Evolutionary conservation across 176 grass and related monocot species (phyloP).

Genomic region (Carex cristatella): DNA sequence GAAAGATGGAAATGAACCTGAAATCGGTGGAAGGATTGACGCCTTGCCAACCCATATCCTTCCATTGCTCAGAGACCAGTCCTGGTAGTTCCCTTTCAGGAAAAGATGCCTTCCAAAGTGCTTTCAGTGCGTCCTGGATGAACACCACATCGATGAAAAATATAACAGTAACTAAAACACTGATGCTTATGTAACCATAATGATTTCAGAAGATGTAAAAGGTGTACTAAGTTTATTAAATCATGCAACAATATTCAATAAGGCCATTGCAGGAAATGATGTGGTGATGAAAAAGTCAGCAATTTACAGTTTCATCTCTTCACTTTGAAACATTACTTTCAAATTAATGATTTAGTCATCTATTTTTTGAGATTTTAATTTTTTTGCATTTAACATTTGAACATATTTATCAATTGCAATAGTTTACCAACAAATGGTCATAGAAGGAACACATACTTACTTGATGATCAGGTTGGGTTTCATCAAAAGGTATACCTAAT

Average conservation of each 20-base stretch:
- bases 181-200: background rate
- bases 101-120: constrained; percentile 76
- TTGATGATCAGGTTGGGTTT: constrained; percentile 41
- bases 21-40: constrained; percentile 99
- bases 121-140: constrained; percentile 60
- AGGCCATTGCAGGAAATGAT: background rate
- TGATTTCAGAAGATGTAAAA: background rate
- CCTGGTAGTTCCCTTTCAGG: constrained; percentile 70
- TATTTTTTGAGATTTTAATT: background rate
- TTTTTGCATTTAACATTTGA: background rate
- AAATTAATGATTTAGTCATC: background rate
- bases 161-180: background rate
- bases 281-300: background rate
- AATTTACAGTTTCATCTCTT: background rate
- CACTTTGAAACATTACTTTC: background rate
- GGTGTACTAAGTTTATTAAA: background rate
- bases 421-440: background rate
- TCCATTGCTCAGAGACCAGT: constrained; percentile 92
- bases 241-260: background rate
- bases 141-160: background rate
- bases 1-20: constrained; percentile 41
- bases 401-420: background rate
- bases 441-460: constrained; percentile 6
- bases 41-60: constrained; percentile 99
- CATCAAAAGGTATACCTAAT: constrained; percentile 39